phyloP scores from a whole-genome alignment of 164 flowering plant species.

The Macadamia tetraphylla region DNA sequence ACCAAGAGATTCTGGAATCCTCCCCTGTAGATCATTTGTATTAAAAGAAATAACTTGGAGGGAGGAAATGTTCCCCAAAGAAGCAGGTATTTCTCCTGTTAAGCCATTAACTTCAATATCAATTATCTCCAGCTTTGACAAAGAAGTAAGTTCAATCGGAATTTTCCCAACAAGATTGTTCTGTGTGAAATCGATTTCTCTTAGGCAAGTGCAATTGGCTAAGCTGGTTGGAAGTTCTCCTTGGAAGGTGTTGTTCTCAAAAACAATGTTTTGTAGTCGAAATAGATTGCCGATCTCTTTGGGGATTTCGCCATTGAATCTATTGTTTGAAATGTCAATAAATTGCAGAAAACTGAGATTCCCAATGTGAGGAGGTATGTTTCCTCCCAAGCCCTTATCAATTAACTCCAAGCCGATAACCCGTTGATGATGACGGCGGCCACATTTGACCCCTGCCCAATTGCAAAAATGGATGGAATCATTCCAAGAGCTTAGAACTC shows the following conservation, averaged over 20 bases:
- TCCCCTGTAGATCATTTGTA: too few relatives aligned
- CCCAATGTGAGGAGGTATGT: slow-evolving; percentile 6
- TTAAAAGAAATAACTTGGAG: too few relatives aligned
- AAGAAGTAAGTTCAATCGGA: too few relatives aligned
- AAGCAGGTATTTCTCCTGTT: too few relatives aligned
- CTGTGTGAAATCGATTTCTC: not conserved
- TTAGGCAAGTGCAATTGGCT: not conserved
- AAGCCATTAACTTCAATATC: too few relatives aligned
- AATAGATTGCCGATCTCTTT: slow-evolving; percentile 3
- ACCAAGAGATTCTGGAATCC: too few relatives aligned
- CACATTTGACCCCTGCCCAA: slow-evolving; percentile 16
- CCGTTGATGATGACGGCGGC: not conserved
- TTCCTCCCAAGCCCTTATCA: not conserved
- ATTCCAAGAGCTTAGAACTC: slow-evolving; percentile 10
- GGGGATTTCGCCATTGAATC: slow-evolving; percentile 11
- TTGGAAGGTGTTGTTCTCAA: not conserved
- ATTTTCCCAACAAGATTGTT: not conserved
- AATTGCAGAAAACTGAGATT: slow-evolving; percentile 6
- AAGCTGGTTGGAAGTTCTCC: not conserved
- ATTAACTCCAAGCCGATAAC: slow-evolving; percentile 4
- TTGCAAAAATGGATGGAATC: slow-evolving; percentile 10
- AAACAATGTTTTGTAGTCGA: not conserved
- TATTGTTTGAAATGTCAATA: not conserved
- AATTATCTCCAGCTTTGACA: too few relatives aligned
- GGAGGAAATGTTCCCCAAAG: too few relatives aligned